phyloP scores from a whole-genome alignment of 352 stramenopile genomes.

The Peronospora belbahrii region DNA sequence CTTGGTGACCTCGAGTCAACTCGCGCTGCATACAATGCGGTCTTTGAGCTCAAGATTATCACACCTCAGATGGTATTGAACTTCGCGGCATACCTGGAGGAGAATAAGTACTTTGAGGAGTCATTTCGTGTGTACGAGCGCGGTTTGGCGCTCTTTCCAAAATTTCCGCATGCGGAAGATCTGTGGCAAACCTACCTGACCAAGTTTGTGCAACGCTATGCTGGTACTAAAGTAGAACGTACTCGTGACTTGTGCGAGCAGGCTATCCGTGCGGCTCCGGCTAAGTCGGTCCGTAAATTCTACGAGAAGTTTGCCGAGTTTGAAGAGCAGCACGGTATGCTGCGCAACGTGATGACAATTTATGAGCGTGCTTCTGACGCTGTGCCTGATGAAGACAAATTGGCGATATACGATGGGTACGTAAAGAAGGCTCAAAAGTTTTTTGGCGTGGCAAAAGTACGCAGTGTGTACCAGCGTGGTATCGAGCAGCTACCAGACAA shows the following conservation, averaged over 20 bases:
- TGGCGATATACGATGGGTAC: conserved; percentile 92
- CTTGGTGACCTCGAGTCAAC: conserved; percentile 93
- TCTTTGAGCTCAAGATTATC: conserved; percentile 94
- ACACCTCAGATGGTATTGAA: conserved; percentile 97
- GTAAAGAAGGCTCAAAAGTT: conserved; percentile 93
- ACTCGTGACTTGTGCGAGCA: conserved; percentile 96
- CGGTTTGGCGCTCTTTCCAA: conserved; percentile 64
- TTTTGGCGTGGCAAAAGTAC: conserved; percentile 92
- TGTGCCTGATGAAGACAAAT: conserved; percentile 83
- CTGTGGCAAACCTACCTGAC: conserved; percentile 95
- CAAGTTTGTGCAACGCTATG: conserved; percentile 94
- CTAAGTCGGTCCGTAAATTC: conserved; percentile 82
- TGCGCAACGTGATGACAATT: conserved; percentile 93
- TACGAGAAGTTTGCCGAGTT: conserved; percentile 90
- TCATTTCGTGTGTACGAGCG: conserved; percentile 92
- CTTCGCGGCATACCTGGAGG: conserved; percentile 93
- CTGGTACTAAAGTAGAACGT: conserved; percentile 94
- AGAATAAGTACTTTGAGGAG: conserved; percentile 97
- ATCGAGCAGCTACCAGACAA: conserved; percentile 91
- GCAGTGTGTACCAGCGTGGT: conserved; percentile 95
- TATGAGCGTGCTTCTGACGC: conserved; percentile 91
- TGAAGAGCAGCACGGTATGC: conserved; percentile 95
- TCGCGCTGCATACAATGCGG: conserved; percentile 91
- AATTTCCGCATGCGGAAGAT: conserved; percentile 93
- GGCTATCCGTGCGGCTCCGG: conserved; percentile 72